Conservation (phyloP, 768 basidiomycete species). For the Pulveroboletus ravenelii region DNA sequence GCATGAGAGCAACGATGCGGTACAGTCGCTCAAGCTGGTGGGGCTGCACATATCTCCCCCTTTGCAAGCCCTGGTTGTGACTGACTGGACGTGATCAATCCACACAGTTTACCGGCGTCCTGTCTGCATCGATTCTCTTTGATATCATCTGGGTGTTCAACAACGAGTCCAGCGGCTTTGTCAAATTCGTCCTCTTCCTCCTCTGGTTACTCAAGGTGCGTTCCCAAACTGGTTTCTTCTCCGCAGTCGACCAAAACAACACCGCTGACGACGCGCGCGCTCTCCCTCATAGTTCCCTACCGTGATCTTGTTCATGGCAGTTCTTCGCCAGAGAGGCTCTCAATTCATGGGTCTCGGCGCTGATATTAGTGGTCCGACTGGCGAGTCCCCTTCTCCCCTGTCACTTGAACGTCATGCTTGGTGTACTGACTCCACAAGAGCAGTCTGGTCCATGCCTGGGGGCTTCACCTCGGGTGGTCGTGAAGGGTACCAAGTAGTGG, state of each 20-base stretch:
- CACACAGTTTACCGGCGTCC: conserved; percentile 60
- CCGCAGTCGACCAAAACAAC: neutral
- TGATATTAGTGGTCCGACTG: conserved; percentile 53
- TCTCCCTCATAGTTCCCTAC: conserved; percentile 51
- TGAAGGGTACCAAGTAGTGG: conserved; percentile 61
- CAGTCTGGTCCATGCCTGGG: conserved; percentile 79
- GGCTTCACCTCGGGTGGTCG: conserved; percentile 52
- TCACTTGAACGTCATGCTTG: conserved; percentile 29
- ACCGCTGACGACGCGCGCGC: neutral
- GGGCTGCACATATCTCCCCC: neutral
- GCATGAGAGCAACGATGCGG: conserved; percentile 62
- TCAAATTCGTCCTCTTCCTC: conserved; percentile 50
- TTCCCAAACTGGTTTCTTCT: neutral
- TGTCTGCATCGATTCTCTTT: conserved; percentile 57
- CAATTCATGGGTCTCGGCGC: conserved; percentile 49
- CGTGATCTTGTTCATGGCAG: conserved; percentile 44
- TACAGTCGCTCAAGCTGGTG: conserved; percentile 63
- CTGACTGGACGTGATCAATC: neutral
- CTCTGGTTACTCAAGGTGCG: conserved; percentile 57
- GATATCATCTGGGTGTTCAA: conserved; percentile 69
- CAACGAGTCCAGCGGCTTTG: conserved; percentile 51
- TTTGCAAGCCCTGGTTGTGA: neutral
- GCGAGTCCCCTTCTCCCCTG: conserved; percentile 28
- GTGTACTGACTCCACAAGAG: neutral
- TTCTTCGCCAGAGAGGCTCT: conserved; percentile 54